Evolutionary conservation across 2,329 filamentous ascomycete genomes (phyloP).

Genomic region (Aureobasidium pullulans): DNA sequence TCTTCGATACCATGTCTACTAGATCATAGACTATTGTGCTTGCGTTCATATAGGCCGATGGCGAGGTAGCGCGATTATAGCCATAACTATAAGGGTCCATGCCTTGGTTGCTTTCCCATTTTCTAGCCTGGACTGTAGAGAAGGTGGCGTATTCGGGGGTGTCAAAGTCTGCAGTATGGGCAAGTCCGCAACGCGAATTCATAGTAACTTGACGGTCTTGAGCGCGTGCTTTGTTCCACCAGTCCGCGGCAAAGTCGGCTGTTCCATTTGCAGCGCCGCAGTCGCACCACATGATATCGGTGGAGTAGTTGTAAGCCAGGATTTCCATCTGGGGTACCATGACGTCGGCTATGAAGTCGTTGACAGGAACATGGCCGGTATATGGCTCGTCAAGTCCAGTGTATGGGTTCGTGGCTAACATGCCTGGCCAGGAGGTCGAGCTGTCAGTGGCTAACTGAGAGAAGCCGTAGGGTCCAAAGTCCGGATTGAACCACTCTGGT

Average conservation of each 20-base stretch:
- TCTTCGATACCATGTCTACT: constrained; percentile 26
- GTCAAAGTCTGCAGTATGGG: constrained; percentile 37
- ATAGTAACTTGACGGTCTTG: constrained; percentile 14
- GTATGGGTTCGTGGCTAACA: constrained; percentile 38
- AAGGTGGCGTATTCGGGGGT: constrained; percentile 53
- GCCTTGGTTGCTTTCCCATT: constrained; percentile 54
- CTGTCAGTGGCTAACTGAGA: constrained; percentile 18
- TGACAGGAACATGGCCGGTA: constrained; percentile 33
- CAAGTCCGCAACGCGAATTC: constrained; percentile 16
- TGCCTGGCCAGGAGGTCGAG: constrained; percentile 30
- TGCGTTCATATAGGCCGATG: constrained; percentile 20
- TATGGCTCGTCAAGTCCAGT: constrained; percentile 37
- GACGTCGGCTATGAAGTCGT: constrained; percentile 38
- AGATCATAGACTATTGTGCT: constrained; percentile 21
- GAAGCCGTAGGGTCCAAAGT: constrained; percentile 35
- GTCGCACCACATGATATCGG: constrained; percentile 47
- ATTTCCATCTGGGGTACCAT: constrained; percentile 42
- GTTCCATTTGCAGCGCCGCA: constrained; percentile 32
- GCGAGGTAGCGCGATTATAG: constrained; percentile 18
- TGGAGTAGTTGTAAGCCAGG: constrained; percentile 37
- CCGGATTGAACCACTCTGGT: constrained; percentile 45
- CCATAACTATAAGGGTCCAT: constrained; percentile 53
- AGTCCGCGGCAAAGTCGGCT: constrained; percentile 34
- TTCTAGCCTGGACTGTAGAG: constrained; percentile 43
- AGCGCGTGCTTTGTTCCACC: constrained; percentile 36